Percentiles rank a stretch among this genome's conserved stretches.
Evolutionary conservation across 2,329 filamentous ascomycete genomes (phyloP).

Genomic region (Alternaria sp.): DNA sequence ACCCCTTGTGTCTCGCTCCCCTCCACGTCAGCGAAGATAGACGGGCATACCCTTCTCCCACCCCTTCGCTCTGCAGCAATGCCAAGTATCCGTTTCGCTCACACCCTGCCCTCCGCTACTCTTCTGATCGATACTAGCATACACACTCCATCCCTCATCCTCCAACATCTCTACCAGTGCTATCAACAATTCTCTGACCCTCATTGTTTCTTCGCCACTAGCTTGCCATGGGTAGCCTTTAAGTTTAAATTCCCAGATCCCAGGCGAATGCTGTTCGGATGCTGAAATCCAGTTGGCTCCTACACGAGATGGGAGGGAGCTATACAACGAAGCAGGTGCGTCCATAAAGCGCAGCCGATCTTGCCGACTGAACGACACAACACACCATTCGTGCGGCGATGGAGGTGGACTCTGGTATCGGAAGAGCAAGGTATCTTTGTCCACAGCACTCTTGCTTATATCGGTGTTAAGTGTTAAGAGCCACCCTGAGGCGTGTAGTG

Average conservation of each 20-base stretch:
- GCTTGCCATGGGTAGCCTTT: constrained; percentile 46
- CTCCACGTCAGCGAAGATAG: constrained; percentile 15
- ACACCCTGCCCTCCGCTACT: constrained; percentile 23
- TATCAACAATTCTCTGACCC: constrained; percentile 47
- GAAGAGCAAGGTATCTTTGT: constrained; percentile 50
- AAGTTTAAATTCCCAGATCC: constrained; percentile 46
- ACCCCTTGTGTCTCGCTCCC: neutral
- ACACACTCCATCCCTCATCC: constrained; percentile 51
- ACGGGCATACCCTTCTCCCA: constrained; percentile 35
- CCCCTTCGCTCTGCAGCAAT: constrained; percentile 31
- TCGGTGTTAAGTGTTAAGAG: constrained; percentile 50
- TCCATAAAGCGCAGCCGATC: constrained; percentile 49
- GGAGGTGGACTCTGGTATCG: constrained; percentile 48
- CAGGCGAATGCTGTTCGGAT: constrained; percentile 20
- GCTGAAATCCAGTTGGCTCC: constrained; percentile 20
- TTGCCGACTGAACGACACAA: constrained; percentile 45
- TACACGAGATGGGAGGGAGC: constrained; percentile 18
- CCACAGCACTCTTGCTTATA: constrained; percentile 40
- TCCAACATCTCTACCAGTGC: constrained; percentile 39
- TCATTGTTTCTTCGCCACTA: constrained; percentile 48
- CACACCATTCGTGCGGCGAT: constrained; percentile 50
- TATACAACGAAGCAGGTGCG: constrained; percentile 19
- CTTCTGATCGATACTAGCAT: constrained; percentile 52
- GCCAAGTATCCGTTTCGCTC: constrained; percentile 38
- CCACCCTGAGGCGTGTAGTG: constrained; percentile 45